phyloP scores from a whole-genome alignment of 331 rosid species.

The Quercus lobata region DNA sequence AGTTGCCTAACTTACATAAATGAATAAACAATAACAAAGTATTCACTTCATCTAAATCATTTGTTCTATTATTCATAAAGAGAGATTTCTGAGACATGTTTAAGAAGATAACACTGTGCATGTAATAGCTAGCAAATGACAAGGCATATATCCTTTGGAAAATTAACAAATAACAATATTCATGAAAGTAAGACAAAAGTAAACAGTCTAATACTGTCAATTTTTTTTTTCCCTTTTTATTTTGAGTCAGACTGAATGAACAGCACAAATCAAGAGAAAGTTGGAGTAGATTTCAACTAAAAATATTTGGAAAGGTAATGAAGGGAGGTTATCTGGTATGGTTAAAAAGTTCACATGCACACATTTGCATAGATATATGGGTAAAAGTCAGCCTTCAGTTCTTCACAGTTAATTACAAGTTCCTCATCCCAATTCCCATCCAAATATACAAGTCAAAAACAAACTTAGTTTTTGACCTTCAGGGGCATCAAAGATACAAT shows the following conservation, averaged over 20 bases:
- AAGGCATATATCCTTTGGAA: background rate
- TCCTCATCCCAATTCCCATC: background rate
- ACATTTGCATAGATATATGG: background rate
- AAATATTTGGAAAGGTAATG: background rate
- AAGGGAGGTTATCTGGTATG: background rate
- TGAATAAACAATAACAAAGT: background rate
- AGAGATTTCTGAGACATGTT: background rate
- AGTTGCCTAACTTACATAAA: background rate
- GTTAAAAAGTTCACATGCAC: background rate
- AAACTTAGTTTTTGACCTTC: background rate
- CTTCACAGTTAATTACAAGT: background rate
- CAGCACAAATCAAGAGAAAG: background rate
- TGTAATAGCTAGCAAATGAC: background rate
- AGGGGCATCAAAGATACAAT: conserved; percentile 5
- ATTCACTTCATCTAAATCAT: background rate
- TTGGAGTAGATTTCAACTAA: background rate
- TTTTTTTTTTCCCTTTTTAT: background rate
- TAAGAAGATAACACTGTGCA: background rate
- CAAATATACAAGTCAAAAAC: background rate
- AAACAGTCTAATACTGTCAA: background rate
- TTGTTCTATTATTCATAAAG: background rate
- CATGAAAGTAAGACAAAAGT: background rate
- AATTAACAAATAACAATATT: background rate
- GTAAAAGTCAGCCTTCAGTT: background rate
- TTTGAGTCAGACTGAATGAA: background rate